These are phyloP conservation scores for Aspergillus uvarum DNA, from an alignment of 2,329 filamentous ascomycete species.

Conservation along the genomic window DNA sequence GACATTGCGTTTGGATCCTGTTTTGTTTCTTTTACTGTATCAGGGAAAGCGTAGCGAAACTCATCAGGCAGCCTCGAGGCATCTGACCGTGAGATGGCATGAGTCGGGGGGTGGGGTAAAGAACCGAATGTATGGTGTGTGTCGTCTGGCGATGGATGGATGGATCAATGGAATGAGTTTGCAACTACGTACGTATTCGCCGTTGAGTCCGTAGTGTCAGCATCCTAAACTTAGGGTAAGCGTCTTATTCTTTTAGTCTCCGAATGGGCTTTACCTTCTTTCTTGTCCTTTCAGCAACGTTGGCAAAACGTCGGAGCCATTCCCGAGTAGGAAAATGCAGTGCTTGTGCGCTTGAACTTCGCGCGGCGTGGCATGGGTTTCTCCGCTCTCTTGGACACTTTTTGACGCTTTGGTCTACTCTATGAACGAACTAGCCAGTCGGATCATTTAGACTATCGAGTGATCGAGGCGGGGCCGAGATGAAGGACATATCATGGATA, in stretches of 20 bases:
- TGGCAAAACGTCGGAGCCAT: not conserved
- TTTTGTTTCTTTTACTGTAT: not conserved
- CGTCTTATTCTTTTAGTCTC: not conserved
- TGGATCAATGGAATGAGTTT: too few species aligned
- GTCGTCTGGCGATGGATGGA: too few species aligned
- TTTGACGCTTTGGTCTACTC: not conserved
- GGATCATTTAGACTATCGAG: not conserved
- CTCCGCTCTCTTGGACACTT: not conserved
- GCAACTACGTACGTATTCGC: too few species aligned
- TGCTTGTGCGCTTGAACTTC: not conserved
- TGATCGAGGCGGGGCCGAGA: not conserved
- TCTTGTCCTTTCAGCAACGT: not conserved
- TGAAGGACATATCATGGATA: not conserved
- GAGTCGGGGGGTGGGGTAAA: too few species aligned
- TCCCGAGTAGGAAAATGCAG: slow-evolving; percentile 7
- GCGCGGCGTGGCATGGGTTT: not conserved
- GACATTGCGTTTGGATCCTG: not conserved
- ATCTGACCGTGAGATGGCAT: too few species aligned
- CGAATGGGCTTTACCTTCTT: not conserved
- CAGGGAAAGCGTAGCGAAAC: not conserved
- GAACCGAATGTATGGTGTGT: too few species aligned
- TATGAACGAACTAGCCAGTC: not conserved
- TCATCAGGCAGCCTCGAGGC: too few species aligned
- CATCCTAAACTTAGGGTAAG: not conserved
- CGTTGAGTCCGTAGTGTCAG: too few species aligned